Conservation (phyloP, 805 yeast species). For the Metschnikowia dekortorum region DNA sequence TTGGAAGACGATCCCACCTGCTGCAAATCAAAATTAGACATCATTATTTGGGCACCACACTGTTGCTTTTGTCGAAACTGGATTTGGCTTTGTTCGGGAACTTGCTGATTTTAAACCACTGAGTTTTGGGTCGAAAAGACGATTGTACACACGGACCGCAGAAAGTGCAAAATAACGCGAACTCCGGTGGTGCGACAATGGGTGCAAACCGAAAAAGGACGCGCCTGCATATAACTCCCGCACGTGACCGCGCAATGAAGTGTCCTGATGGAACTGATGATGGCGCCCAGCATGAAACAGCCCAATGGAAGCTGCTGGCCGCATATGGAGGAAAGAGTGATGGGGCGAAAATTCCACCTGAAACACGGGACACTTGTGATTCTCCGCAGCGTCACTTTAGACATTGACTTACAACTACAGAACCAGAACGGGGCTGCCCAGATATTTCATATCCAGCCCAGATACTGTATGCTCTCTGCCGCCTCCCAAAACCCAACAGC, state of each 20-base stretch:
- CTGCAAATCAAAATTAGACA: neutral
- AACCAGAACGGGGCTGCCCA: no score
- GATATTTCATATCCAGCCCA: no score
- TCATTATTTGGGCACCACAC: no score
- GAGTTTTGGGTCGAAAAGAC: neutral
- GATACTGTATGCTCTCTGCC: no score
- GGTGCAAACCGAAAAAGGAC: neutral
- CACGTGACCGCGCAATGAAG: neutral
- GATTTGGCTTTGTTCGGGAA: neutral
- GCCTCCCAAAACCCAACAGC: no score
- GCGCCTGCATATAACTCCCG: neutral
- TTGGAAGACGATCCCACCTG: neutral
- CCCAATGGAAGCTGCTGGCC: no score
- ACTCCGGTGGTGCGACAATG: neutral
- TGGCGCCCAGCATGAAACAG: neutral
- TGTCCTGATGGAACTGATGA: neutral
- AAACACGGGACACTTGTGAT: neutral
- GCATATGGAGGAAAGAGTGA: no score
- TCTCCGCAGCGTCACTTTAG: no score
- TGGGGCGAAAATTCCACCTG: no score
- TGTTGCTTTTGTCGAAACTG: neutral
- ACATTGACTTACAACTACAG: no score
- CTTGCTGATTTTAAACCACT: neutral
- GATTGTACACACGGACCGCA: neutral
- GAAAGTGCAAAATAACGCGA: neutral